Percentiles rank a stretch among this genome's conserved stretches.
Evolutionary conservation across 305 asterid species (phyloP).

Genomic region (Rubia tinctorum): DNA sequence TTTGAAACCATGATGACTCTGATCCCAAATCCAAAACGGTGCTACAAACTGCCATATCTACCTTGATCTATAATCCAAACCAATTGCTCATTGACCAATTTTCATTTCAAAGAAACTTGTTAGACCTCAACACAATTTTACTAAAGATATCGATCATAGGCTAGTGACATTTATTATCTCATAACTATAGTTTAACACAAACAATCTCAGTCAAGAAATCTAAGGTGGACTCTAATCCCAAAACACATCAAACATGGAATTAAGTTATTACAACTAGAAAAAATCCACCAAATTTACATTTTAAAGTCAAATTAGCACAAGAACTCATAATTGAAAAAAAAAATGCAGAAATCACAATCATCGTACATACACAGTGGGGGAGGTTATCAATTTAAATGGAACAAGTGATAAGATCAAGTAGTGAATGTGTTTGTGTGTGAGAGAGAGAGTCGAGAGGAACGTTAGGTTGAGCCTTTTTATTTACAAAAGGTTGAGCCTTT

Average conservation of each 20-base stretch:
- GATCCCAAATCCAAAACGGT: background rate
- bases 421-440: too few species aligned
- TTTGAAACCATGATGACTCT: background rate
- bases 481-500: too few species aligned
- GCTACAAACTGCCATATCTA: background rate
- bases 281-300: background rate
- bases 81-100: background rate
- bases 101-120: background rate
- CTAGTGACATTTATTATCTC: background rate
- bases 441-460: too few species aligned
- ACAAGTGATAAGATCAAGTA: too few species aligned
- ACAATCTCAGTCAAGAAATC: background rate
- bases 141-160: background rate
- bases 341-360: background rate
- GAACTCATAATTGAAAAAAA: background rate
- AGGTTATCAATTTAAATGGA: too few species aligned
- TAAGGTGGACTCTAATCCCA: background rate
- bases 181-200: background rate
- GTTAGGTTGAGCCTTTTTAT: too few species aligned
- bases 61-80: background rate
- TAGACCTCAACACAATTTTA: background rate
- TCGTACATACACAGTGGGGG: slow-evolving; percentile 63
- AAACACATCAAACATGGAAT: background rate
- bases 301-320: slow-evolving; percentile 1
- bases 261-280: background rate